Percentiles rank a stretch among this genome's conserved stretches.
Conservation (phyloP, 768 basidiomycete genomes). For the Amanita molliuscula region DNA sequence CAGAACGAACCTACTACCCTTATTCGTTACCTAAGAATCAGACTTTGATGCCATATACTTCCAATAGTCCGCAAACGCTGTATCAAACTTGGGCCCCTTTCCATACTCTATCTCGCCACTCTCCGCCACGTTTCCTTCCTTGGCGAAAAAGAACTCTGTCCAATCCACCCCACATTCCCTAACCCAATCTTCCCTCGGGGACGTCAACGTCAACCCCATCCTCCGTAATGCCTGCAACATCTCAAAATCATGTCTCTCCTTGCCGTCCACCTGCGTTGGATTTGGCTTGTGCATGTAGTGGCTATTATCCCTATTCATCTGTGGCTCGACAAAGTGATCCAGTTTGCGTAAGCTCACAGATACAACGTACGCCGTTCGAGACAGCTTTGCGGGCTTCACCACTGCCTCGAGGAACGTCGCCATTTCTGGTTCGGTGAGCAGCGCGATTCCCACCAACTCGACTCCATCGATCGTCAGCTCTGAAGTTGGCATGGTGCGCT, state of each 20-base stretch:
- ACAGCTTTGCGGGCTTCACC: neutral
- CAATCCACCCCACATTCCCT: neutral
- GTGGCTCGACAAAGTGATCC: neutral
- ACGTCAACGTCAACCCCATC: neutral
- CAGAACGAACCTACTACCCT: neutral
- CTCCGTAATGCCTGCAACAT: neutral
- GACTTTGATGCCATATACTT: conserved; percentile 2
- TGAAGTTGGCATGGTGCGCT: neutral
- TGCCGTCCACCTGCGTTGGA: neutral
- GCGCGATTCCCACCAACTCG: neutral
- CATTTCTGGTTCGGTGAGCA: neutral
- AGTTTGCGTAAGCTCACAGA: neutral
- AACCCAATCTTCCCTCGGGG: neutral
- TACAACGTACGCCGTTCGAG: neutral
- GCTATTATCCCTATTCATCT: neutral
- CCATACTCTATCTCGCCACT: neutral
- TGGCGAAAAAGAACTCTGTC: neutral
- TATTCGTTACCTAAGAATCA: conserved; percentile 1
- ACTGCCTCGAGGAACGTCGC: neutral
- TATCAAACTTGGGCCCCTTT: neutral
- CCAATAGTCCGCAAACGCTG: conserved; percentile 1
- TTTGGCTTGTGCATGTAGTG: neutral
- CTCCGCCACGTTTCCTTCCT: neutral
- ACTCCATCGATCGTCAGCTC: neutral
- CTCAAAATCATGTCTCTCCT: neutral